Evolutionary conservation across 2,329 filamentous ascomycete genomes (phyloP).

Genomic region (Colletotrichum musae): DNA sequence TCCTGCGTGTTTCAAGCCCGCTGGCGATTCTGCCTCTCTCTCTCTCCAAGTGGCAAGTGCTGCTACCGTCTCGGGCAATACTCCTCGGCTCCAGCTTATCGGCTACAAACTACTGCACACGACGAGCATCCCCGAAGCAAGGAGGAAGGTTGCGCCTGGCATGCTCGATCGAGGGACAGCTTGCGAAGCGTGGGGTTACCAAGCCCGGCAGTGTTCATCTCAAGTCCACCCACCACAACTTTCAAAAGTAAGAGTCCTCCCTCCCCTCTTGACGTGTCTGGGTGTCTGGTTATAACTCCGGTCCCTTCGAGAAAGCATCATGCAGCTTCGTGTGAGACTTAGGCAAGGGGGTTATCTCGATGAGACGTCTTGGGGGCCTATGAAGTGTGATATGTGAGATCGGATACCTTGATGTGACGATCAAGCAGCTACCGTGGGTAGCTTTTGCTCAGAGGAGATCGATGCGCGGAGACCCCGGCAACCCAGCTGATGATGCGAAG

Average conservation of each 20-base stretch:
- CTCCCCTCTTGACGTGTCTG: no score
- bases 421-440: constrained; percentile 8
- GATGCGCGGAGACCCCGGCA: not conserved
- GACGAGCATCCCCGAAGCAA: constrained; percentile 2
- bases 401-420: constrained; percentile 3
- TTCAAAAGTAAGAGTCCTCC: not conserved
- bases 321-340: not conserved
- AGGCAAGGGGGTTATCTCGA: not conserved
- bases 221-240: not conserved
- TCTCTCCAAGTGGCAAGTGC: not conserved
- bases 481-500: not conserved
- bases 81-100: no score
- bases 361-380: not conserved
- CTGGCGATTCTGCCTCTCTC: not conserved
- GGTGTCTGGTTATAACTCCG: no score
- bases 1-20: not conserved
- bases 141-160: not conserved
- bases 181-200: constrained; percentile 14
- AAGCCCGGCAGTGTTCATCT: not conserved
- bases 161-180: constrained; percentile 4
- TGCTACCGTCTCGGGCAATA: no score
- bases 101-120: not conserved
- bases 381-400: constrained; percentile 4
- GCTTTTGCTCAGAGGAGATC: not conserved
- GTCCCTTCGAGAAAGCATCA: no score